These are phyloP conservation scores for Asterella californica DNA, from an alignment of 225 moss, liverwort and hornwort genomes.

Conservation along the genomic window DNA sequence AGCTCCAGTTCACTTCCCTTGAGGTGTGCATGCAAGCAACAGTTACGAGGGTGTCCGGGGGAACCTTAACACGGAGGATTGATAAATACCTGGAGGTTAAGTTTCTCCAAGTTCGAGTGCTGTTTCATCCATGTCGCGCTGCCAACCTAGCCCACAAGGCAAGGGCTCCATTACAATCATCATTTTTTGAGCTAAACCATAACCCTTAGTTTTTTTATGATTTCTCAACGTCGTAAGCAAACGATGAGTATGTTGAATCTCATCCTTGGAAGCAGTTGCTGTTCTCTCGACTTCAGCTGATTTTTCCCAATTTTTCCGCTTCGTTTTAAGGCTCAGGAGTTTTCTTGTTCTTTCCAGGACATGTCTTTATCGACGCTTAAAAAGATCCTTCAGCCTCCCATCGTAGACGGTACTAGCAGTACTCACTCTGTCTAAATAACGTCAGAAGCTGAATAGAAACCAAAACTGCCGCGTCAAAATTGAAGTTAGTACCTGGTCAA, in stretches of 20 bases:
- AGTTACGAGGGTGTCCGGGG: not conserved
- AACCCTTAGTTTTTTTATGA: not conserved
- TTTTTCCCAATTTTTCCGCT: too few relatives aligned
- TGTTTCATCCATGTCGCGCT: conserved; percentile 65
- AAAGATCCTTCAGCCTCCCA: not conserved
- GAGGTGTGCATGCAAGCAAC: not conserved
- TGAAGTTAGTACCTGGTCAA: conserved; percentile 57
- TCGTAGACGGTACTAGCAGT: too few relatives aligned
- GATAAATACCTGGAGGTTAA: conserved; percentile 68
- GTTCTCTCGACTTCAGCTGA: not conserved
- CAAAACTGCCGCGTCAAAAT: not conserved
- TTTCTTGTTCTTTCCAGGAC: too few relatives aligned
- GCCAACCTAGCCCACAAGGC: conserved; percentile 51
- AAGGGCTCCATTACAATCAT: not conserved
- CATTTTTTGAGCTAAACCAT: not conserved
- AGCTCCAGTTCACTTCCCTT: not conserved
- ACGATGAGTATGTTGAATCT: not conserved
- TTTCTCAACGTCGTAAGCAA: not conserved
- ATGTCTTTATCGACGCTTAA: too few relatives aligned
- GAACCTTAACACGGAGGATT: too few relatives aligned
- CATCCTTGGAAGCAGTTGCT: not conserved
- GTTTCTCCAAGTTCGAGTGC: conserved; percentile 70
- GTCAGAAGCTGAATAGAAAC: too few relatives aligned
- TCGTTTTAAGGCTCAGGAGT: too few relatives aligned
- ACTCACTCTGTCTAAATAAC: not conserved